Percentiles rank a stretch among this genome's conserved stretches.
Conservation (phyloP, 495 filamentous ascomycete species). For the Penicillium tannophilum region DNA sequence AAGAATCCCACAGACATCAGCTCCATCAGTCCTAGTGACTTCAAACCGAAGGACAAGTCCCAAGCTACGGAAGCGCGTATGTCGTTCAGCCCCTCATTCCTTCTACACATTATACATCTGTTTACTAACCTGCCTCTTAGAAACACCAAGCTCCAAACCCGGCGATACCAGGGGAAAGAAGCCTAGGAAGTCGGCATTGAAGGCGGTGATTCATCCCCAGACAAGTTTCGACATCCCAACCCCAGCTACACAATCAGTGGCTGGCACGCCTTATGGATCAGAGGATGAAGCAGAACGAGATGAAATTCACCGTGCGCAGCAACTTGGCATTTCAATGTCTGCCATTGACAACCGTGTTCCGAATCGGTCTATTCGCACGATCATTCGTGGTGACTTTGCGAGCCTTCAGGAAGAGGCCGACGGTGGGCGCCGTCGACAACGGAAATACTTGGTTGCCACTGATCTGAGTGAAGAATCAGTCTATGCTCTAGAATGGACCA, state of each 20-base stretch:
- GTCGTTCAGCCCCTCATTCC: conserved; percentile 30
- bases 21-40: conserved; percentile 23
- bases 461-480: conserved; percentile 92
- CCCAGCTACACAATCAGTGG: conserved; percentile 56
- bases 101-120: background rate
- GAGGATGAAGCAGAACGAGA: conserved; percentile 83
- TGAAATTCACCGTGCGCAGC: conserved; percentile 85
- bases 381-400: conserved; percentile 82
- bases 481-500: conserved; percentile 94
- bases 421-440: conserved; percentile 67
- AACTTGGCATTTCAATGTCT: conserved; percentile 76
- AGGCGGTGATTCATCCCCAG: conserved; percentile 73
- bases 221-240: conserved; percentile 70
- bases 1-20: conserved; percentile 27
- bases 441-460: conserved; percentile 90
- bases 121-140: conserved; percentile 8
- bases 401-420: conserved; percentile 74
- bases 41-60: conserved; percentile 20
- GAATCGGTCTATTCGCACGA: conserved; percentile 80
- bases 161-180: conserved; percentile 20
- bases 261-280: conserved; percentile 78
- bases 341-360: conserved; percentile 72
- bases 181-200: conserved; percentile 46
- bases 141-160: conserved; percentile 8
- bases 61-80: conserved; percentile 63